Evolutionary conservation across 2,329 filamentous ascomycete genomes (phyloP).

Genomic region (Didymella pinodella): DNA sequence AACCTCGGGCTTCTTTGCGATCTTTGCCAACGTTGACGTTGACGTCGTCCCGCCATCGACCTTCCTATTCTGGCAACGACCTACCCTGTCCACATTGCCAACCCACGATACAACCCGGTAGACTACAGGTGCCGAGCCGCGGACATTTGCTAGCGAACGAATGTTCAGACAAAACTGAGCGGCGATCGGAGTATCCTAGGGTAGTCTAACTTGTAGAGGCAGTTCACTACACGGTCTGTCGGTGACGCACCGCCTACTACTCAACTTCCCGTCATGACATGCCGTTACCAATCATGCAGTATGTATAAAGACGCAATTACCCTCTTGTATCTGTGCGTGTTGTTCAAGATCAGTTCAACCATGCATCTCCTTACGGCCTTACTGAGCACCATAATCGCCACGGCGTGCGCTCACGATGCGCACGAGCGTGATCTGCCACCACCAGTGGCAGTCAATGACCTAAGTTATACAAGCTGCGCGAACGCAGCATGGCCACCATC

Average conservation of each 20-base stretch:
- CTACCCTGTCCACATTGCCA: conserved; percentile 32
- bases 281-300: conserved; percentile 7
- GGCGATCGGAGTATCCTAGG: conserved; percentile 6
- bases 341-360: not conserved
- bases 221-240: conserved; percentile 31
- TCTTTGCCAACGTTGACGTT: conserved; percentile 10
- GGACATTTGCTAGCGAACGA: conserved; percentile 17
- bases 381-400: conserved; percentile 27
- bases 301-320: conserved; percentile 23
- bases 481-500: conserved; percentile 55
- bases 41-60: conserved; percentile 28
- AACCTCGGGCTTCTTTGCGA: conserved; percentile 6
- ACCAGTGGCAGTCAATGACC: conserved; percentile 43
- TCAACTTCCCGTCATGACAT: conserved; percentile 9
- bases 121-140: conserved; percentile 38
- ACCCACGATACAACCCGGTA: conserved; percentile 23
- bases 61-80: conserved; percentile 41
- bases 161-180: conserved; percentile 7
- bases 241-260: conserved; percentile 10
- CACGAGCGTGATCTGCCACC: conserved; percentile 39
- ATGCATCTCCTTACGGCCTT: conserved; percentile 33
- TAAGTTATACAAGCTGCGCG: conserved; percentile 44
- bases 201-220: conserved; percentile 38
- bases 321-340: not conserved
- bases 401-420: conserved; percentile 36